These are phyloP conservation scores for Cercospora zeina DNA, from an alignment of 2,329 filamentous ascomycete genomes.

Conservation along the genomic window DNA sequence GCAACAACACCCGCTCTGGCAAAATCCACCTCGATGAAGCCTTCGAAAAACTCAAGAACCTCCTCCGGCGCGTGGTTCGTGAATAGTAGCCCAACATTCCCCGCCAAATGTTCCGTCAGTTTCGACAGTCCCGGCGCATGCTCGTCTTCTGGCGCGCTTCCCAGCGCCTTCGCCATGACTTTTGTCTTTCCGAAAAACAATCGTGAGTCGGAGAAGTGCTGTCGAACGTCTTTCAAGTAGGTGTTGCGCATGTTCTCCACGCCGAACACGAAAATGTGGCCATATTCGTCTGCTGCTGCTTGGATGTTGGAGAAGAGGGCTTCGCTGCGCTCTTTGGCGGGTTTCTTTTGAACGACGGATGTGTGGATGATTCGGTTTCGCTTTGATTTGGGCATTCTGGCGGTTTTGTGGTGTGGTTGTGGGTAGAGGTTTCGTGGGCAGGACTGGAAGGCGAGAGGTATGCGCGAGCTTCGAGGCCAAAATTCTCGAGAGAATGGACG, in stretches of 20 bases:
- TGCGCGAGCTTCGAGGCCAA: no score
- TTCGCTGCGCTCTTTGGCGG: conserved; percentile 79
- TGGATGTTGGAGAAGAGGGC: conserved; percentile 86
- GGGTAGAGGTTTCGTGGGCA: not conserved
- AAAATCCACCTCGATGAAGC: conserved; percentile 77
- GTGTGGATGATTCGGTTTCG: conserved; percentile 85
- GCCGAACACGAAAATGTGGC: conserved; percentile 88
- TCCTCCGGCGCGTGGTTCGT: conserved; percentile 71
- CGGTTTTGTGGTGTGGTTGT: conserved; percentile 18
- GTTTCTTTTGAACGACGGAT: conserved; percentile 87
- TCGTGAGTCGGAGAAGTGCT: conserved; percentile 79
- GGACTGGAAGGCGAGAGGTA: not conserved
- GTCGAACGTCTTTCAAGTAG: conserved; percentile 86
- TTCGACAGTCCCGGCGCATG: conserved; percentile 74
- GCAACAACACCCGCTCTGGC: conserved; percentile 81
- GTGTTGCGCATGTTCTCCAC: conserved; percentile 99
- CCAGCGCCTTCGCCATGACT: conserved; percentile 95
- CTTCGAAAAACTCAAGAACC: conserved; percentile 70
- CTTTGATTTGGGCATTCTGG: conserved; percentile 92
- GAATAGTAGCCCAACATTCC: conserved; percentile 87
- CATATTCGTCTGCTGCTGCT: conserved; percentile 78
- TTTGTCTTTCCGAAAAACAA: conserved; percentile 99
- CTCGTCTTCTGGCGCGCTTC: conserved; percentile 69
- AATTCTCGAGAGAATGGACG: no score
- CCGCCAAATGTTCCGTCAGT: conserved; percentile 69